A percentile compares a stretch with the other conserved stretches of the same genome.
These are phyloP conservation scores for Albugo candida DNA, from an alignment of 352 stramenopile species.

Conservation along the genomic window DNA sequence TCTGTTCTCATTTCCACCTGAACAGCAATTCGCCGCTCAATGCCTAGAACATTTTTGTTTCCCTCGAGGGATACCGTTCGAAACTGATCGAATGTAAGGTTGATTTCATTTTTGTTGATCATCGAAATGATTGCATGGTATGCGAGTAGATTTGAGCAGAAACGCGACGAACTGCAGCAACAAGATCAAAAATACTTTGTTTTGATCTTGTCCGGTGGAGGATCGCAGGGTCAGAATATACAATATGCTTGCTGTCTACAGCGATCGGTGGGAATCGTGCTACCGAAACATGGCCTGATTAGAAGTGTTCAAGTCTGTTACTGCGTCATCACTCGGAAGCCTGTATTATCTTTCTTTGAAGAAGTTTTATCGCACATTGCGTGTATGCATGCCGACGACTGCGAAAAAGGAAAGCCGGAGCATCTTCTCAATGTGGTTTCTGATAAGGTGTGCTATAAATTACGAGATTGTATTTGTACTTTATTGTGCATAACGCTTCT, in stretches of 20 bases:
- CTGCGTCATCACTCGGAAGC: slow-evolving; percentile 22
- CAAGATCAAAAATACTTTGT: slow-evolving; percentile 20
- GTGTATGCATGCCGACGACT: slow-evolving; percentile 6
- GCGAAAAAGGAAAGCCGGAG: slow-evolving; percentile 2
- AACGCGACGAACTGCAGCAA: background rate
- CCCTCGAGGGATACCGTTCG: slow-evolving; percentile 15
- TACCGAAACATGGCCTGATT: slow-evolving; percentile 3
- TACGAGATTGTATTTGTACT: background rate
- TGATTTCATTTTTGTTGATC: background rate
- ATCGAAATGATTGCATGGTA: background rate
- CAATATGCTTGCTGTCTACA: slow-evolving; percentile 42
- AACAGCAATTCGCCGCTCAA: slow-evolving; percentile 43
- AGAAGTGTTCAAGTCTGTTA: slow-evolving; percentile 21
- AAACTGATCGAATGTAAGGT: background rate
- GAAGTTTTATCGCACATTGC: slow-evolving; percentile 15
- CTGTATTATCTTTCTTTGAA: slow-evolving; percentile 24
- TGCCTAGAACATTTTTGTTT: slow-evolving; percentile 65
- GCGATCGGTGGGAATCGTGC: slow-evolving; percentile 9
- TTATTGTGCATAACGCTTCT: too few relatives aligned
- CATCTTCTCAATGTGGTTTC: slow-evolving; percentile 17
- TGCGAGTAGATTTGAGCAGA: background rate
- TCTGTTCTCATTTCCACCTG: slow-evolving; percentile 36
- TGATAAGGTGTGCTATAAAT: slow-evolving; percentile 16
- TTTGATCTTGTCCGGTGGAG: slow-evolving; percentile 26
- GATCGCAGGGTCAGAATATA: slow-evolving; percentile 22